Conservation (phyloP, 75 land plant genomes). For the Isoetes taiwanensis region DNA sequence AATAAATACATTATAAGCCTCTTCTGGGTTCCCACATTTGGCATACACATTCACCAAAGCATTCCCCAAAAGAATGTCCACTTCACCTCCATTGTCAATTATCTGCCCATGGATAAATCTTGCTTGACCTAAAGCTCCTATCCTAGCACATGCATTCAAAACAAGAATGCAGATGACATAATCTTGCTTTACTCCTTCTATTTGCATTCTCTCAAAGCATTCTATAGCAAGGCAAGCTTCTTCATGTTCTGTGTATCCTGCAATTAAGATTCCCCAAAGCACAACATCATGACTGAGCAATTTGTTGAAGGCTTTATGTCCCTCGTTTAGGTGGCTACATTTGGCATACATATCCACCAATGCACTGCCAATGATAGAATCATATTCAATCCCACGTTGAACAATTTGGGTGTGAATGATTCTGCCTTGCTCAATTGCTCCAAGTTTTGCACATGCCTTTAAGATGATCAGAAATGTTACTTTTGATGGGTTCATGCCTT, state of each 20-base stretch:
- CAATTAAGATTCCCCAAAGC: constrained; percentile 27
- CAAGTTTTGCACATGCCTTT: no score
- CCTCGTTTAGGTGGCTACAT: not conserved
- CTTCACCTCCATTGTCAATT: not conserved
- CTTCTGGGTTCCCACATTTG: not conserved
- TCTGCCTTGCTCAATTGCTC: constrained; percentile 7
- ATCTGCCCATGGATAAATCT: not conserved
- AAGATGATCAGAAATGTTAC: not conserved
- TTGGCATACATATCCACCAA: constrained; percentile 28
- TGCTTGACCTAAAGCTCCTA: no score
- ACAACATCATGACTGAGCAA: constrained; percentile 10
- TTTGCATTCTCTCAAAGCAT: constrained; percentile 6
- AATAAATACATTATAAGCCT: constrained; percentile 9
- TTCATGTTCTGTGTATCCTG: constrained; percentile 15
- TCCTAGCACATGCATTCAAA: constrained; percentile 32
- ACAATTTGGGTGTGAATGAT: constrained; percentile 4
- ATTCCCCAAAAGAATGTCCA: not conserved
- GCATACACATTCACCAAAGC: not conserved
- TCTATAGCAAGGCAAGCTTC: constrained; percentile 1
- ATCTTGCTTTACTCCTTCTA: constrained; percentile 15
- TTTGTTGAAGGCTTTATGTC: constrained; percentile 4
- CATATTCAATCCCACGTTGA: constrained; percentile 8
- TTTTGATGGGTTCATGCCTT: constrained; percentile 5
- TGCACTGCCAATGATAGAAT: not conserved
- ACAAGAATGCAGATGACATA: constrained; percentile 23